phyloP scores from a whole-genome alignment of 2,329 filamentous ascomycete genomes.

The Fonsecaea multimorphosa region DNA sequence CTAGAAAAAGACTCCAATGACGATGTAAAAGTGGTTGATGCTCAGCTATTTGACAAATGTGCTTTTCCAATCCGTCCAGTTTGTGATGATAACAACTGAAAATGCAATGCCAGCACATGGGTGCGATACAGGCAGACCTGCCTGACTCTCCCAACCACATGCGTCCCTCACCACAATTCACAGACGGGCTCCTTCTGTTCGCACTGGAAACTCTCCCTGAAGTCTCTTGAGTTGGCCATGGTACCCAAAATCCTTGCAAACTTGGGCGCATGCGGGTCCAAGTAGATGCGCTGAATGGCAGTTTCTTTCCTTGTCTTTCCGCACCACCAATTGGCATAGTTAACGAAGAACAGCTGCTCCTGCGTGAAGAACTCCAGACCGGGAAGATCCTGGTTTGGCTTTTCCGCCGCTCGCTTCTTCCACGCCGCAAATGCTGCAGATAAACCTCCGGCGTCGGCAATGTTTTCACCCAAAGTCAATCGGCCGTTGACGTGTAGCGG shows the following conservation, averaged over 20 bases:
- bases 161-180: slow-evolving; percentile 66
- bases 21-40: background rate
- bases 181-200: slow-evolving; percentile 69
- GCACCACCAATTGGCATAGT: slow-evolving; percentile 71
- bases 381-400: slow-evolving; percentile 62
- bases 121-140: background rate
- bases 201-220: slow-evolving; percentile 71
- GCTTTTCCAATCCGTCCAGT: background rate
- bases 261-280: slow-evolving; percentile 70
- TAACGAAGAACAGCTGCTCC: slow-evolving; percentile 73
- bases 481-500: slow-evolving; percentile 66
- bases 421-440: slow-evolving; percentile 69
- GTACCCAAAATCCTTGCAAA: slow-evolving; percentile 67
- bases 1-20: background rate
- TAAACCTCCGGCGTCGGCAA: slow-evolving; percentile 72
- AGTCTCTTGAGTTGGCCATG: slow-evolving; percentile 70
- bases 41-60: background rate
- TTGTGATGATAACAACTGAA: background rate
- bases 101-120: background rate
- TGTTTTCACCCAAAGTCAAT: slow-evolving; percentile 71
- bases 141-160: background rate
- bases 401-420: slow-evolving; percentile 62
- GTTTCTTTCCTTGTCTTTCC: slow-evolving; percentile 66
- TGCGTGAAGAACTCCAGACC: slow-evolving; percentile 68
- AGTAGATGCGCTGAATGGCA: slow-evolving; percentile 64